phyloP scores from a whole-genome alignment of 75 land plant species.

The Cupressus sempervirens region DNA sequence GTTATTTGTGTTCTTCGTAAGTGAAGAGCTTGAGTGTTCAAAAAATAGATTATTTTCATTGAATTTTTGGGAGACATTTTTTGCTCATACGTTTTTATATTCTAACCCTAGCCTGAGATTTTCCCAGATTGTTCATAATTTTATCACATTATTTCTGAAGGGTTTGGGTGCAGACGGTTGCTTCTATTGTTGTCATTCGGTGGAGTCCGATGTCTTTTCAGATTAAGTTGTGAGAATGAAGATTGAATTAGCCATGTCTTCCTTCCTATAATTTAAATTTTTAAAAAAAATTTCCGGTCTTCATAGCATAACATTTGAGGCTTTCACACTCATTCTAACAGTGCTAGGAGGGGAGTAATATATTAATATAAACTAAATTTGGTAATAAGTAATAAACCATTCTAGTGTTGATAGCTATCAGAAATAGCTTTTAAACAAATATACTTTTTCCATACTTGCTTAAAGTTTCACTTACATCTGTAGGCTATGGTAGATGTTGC shows the following conservation, averaged over 20 bases:
- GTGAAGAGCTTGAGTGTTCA: no score
- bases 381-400: background rate
- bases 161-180: no score
- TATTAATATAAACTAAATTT: background rate
- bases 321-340: background rate
- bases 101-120: no score
- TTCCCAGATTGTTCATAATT: no score
- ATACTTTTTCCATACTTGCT: background rate
- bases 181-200: background rate
- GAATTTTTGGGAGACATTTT: no score
- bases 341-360: background rate
- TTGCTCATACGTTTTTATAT: no score
- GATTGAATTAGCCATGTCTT: background rate
- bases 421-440: background rate
- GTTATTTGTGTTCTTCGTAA: no score
- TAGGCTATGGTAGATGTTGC: constrained; percentile 99
- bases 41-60: no score
- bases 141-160: no score
- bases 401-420: background rate
- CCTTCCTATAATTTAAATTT: no score
- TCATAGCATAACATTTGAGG: no score
- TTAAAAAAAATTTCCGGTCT: background rate
- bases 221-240: background rate
- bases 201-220: background rate
- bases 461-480: background rate